Evolutionary conservation across 306 rosid genomes (phyloP).

Genomic region (Pachyrhizus erosus): DNA sequence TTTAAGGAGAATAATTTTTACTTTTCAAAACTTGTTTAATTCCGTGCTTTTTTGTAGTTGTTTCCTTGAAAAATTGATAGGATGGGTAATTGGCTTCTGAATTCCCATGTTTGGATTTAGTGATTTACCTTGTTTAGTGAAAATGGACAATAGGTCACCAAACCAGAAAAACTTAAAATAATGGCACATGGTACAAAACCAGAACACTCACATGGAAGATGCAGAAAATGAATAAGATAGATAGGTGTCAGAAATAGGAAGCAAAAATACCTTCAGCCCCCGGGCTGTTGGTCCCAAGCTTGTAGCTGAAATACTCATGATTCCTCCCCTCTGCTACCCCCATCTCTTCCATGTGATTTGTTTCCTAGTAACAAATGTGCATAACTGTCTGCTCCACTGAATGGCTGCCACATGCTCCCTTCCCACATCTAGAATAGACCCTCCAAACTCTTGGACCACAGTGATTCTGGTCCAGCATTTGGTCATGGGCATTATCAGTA

Average conservation of each 20-base stretch:
- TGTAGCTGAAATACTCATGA: neutral
- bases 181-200: neutral
- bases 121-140: neutral
- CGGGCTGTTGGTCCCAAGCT: neutral
- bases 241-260: neutral
- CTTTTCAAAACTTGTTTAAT: constrained; percentile 16
- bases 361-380: neutral
- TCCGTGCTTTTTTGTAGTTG: neutral
- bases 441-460: neutral
- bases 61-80: neutral
- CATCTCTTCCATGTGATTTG: neutral
- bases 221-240: neutral
- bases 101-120: neutral
- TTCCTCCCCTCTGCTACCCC: neutral
- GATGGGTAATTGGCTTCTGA: neutral
- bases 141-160: neutral
- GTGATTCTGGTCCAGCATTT: neutral
- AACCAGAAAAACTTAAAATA: neutral
- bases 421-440: neutral
- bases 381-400: neutral
- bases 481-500: neutral
- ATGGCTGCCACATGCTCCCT: neutral
- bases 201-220: neutral
- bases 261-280: neutral
- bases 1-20: neutral